phyloP scores from a whole-genome alignment of 257 asterid species.

The Ophiorrhiza pumila region DNA sequence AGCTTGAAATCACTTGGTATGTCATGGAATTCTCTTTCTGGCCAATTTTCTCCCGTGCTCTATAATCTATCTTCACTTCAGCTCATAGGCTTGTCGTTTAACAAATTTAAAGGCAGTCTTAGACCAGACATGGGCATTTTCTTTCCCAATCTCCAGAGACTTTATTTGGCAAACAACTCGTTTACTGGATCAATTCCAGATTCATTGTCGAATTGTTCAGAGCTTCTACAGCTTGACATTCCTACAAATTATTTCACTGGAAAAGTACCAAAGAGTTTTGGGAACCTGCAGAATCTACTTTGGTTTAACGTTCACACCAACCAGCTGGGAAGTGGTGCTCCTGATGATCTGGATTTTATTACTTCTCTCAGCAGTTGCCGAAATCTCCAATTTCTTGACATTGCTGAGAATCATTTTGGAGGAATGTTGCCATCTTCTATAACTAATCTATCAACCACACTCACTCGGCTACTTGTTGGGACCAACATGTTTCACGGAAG shows the following conservation, averaged over 20 bases:
- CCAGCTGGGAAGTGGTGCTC: constrained; percentile 32
- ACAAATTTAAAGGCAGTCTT: constrained; percentile 36
- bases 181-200: constrained; percentile 44
- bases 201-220: constrained; percentile 41
- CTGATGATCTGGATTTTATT: constrained; percentile 32
- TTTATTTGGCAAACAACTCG: constrained; percentile 36
- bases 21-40: constrained; percentile 30
- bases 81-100: constrained; percentile 33
- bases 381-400: constrained; percentile 27
- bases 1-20: constrained; percentile 23
- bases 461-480: constrained; percentile 29
- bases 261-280: constrained; percentile 31
- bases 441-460: constrained; percentile 35
- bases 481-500: constrained; percentile 37
- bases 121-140: constrained; percentile 35
- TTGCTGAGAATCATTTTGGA: constrained; percentile 36
- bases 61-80: constrained; percentile 39
- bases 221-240: constrained; percentile 34
- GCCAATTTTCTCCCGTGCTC: constrained; percentile 38
- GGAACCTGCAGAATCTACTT: constrained; percentile 26
- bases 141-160: constrained; percentile 32
- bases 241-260: constrained; percentile 41
- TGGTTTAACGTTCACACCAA: constrained; percentile 29
- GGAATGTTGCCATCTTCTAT: constrained; percentile 37
- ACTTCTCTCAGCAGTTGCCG: constrained; percentile 38